Evolutionary conservation across 192 early-diverging fungal species (phyloP).

Genomic region (Entomortierella lignicola): DNA sequence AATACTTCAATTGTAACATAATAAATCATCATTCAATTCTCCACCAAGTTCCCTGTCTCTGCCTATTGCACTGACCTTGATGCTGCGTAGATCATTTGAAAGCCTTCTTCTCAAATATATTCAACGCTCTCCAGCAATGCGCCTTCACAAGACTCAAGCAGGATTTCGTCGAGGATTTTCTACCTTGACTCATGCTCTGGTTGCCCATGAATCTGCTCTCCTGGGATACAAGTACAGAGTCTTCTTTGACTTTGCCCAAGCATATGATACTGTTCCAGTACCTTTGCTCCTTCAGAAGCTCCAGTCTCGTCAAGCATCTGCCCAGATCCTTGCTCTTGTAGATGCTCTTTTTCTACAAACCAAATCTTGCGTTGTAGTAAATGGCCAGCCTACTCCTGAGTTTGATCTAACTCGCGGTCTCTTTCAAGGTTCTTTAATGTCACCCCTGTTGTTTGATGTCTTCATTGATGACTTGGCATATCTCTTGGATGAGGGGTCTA

Average conservation of each 20-base stretch:
- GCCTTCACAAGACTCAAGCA: background rate
- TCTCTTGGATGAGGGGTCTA: background rate
- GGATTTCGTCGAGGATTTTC: constrained; percentile 11
- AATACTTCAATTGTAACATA: too few relatives aligned
- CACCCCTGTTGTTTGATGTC: constrained; percentile 8
- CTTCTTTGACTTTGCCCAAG: constrained; percentile 19
- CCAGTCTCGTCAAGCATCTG: background rate
- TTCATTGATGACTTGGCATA: constrained; percentile 8
- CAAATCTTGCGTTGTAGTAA: background rate
- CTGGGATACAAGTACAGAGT: constrained; percentile 1
- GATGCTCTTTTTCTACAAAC: constrained; percentile 3
- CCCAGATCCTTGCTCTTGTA: background rate
- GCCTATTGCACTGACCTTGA: background rate
- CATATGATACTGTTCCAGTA: constrained; percentile 11
- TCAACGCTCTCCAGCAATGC: background rate
- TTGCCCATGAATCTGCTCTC: constrained; percentile 1
- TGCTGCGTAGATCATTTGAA: constrained; percentile 5
- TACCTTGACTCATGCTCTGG: constrained; percentile 1
- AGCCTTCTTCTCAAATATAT: background rate
- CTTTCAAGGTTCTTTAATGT: constrained; percentile 6
- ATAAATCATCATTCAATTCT: too few relatives aligned
- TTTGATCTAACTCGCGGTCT: background rate
- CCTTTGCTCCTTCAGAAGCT: background rate
- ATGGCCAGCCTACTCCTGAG: background rate
- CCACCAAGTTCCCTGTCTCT: too few relatives aligned